Percentiles rank a stretch among this genome's conserved stretches.
phyloP scores from a whole-genome alignment of 192 early-diverging fungal species.

The Tieghemiomyces parasiticus region DNA sequence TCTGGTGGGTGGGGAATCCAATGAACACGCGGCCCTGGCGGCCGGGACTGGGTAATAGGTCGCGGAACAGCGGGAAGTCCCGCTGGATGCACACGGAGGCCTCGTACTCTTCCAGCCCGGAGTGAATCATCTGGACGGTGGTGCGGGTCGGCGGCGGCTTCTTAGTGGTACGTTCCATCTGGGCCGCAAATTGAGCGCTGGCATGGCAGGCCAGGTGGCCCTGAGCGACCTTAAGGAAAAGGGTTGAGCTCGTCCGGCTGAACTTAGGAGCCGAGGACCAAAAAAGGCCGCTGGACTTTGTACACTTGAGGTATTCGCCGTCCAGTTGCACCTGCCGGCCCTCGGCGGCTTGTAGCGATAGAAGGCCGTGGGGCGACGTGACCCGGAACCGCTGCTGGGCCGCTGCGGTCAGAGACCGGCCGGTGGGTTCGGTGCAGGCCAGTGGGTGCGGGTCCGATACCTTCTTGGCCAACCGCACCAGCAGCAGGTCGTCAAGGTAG shows the following conservation, averaged over 20 bases:
- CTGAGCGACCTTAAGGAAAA: conserved; percentile 57
- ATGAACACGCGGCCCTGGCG: conserved; percentile 80
- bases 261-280: not conserved
- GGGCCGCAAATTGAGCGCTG: conserved; percentile 29
- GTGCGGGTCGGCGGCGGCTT: conserved; percentile 63
- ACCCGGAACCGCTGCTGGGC: conserved; percentile 18
- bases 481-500: conserved; percentile 36
- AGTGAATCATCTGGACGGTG: conserved; percentile 51
- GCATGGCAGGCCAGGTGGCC: conserved; percentile 41
- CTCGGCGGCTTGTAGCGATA: conserved; percentile 44
- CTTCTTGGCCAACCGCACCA: conserved; percentile 51
- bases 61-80: conserved; percentile 44
- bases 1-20: conserved; percentile 83
- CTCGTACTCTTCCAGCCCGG: conserved; percentile 61
- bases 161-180: conserved; percentile 82
- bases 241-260: conserved; percentile 22
- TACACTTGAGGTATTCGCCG: conserved; percentile 17
- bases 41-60: conserved; percentile 51
- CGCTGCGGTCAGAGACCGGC: not conserved
- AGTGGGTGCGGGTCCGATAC: conserved; percentile 44
- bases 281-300: conserved; percentile 16
- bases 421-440: conserved; percentile 11
- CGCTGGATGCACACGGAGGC: conserved; percentile 35
- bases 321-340: conserved; percentile 39
- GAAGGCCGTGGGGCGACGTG: conserved; percentile 54